A percentile compares a stretch with the other conserved stretches of the same genome.
phyloP scores from a whole-genome alignment of 331 rosid species.

The Quercus phellos region DNA sequence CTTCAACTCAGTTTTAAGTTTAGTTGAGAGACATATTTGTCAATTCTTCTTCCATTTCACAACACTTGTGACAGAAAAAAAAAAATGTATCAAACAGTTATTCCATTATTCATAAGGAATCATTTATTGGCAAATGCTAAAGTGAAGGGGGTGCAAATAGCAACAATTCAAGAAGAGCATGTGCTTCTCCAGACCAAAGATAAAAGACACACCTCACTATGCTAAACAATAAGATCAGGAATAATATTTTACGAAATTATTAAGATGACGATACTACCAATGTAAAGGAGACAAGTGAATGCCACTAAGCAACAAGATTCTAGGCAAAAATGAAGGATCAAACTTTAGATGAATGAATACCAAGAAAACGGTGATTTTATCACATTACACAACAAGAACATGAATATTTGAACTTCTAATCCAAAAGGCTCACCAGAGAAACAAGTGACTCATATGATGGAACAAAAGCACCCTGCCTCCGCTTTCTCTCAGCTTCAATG shows the following conservation, averaged over 20 bases:
- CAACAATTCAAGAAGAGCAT: neutral
- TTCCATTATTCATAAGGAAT: neutral
- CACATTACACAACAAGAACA: neutral
- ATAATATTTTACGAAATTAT: constrained; percentile 4
- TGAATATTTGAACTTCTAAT: neutral
- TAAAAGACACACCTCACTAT: neutral
- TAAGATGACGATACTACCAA: neutral
- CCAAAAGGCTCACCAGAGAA: constrained; percentile 65
- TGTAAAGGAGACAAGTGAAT: neutral
- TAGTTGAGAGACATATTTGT: neutral
- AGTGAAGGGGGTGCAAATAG: neutral
- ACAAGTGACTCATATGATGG: constrained; percentile 96
- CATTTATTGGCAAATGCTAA: neutral
- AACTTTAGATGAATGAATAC: neutral
- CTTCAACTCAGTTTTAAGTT: neutral
- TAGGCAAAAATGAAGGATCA: neutral
- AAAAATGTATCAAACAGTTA: neutral
- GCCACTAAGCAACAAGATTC: too few relatives aligned
- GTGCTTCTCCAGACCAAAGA: constrained; percentile 1
- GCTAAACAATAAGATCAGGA: constrained; percentile 23
- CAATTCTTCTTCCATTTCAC: neutral
- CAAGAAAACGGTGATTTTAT: neutral
- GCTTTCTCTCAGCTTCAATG: constrained; percentile 81
- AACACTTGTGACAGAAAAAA: neutral
- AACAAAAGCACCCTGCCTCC: constrained; percentile 77